These are phyloP conservation scores for Hapsidospora chrysogenum DNA, from an alignment of 495 filamentous ascomycete species.

Conservation along the genomic window DNA sequence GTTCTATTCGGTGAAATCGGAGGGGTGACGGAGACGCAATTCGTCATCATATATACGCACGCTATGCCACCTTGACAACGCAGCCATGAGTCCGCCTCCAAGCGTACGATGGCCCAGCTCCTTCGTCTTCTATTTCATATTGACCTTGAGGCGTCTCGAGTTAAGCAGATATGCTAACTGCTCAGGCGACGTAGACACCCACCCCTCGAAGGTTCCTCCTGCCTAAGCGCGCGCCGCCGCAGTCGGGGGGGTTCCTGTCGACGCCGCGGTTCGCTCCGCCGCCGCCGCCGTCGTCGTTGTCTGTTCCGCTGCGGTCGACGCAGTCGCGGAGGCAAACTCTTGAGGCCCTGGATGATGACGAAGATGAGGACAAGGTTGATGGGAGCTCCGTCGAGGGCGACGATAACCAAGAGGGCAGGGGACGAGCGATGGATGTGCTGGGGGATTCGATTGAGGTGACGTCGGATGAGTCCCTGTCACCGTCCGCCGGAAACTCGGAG, in stretches of 20 bases:
- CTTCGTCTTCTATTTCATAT: no score
- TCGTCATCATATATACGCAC: no score
- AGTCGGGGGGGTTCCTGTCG: conserved; percentile 12
- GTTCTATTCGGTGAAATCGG: no score
- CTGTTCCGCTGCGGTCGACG: conserved; percentile 3
- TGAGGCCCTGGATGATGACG: conserved; percentile 6
- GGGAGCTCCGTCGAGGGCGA: neutral
- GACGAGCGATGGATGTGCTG: no score
- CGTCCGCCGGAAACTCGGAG: no score
- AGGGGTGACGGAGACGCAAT: no score
- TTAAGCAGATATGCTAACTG: no score
- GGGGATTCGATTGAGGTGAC: neutral
- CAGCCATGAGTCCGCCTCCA: no score
- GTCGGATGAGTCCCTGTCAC: no score
- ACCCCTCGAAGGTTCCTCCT: conserved; percentile 23
- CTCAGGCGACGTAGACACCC: conserved; percentile 27
- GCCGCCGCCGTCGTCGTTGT: conserved; percentile 9
- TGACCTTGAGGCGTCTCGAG: no score
- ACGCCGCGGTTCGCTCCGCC: conserved; percentile 22
- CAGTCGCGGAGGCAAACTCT: neutral
- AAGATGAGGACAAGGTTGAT: conserved; percentile 3
- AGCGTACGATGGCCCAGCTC: no score
- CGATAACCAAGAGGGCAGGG: neutral
- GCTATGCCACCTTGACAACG: no score
- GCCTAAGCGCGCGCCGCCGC: conserved; percentile 17